Percentiles rank a stretch among this genome's conserved stretches.
Conservation (phyloP, 2,329 filamentous ascomycete genomes). For the Sarocladiaceae sp. region DNA sequence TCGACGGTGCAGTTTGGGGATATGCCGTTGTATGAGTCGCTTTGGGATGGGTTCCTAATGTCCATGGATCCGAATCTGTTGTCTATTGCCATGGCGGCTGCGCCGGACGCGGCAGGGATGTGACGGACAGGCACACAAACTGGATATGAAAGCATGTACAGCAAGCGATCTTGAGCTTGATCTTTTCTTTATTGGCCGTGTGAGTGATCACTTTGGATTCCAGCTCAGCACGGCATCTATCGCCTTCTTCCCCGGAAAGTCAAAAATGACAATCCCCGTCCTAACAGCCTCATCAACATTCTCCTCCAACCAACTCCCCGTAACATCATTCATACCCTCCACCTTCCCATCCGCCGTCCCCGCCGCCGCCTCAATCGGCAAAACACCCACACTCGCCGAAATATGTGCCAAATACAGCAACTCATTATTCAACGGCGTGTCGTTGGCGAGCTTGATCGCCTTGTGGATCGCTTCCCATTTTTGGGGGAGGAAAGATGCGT, state of each 20-base stretch:
- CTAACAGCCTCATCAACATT: conserved; percentile 22
- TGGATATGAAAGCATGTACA: too few relatives aligned
- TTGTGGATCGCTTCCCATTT: conserved; percentile 42
- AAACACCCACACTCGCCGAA: conserved; percentile 42
- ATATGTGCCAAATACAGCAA: conserved; percentile 41
- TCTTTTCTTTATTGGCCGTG: conserved; percentile 13
- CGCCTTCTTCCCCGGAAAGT: conserved; percentile 41
- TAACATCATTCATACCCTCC: conserved; percentile 46
- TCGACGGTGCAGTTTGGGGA: background rate
- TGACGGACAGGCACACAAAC: background rate
- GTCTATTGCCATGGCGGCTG: background rate
- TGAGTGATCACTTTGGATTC: conserved; percentile 25
- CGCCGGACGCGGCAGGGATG: background rate
- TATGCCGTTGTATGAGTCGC: background rate
- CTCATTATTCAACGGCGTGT: conserved; percentile 27
- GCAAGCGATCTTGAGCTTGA: too few relatives aligned
- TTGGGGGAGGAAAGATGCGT: conserved; percentile 36
- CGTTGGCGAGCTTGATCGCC: conserved; percentile 34
- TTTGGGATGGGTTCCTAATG: conserved; percentile 4
- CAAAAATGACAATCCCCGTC: conserved; percentile 43
- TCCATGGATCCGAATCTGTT: background rate
- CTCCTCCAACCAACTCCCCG: conserved; percentile 37
- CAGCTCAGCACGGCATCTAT: conserved; percentile 37
- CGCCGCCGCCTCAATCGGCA: conserved; percentile 46
- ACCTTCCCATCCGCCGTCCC: conserved; percentile 38